These are phyloP conservation scores for Orbilia brochopaga DNA, from an alignment of 2,329 filamentous ascomycete genomes.

Conservation along the genomic window DNA sequence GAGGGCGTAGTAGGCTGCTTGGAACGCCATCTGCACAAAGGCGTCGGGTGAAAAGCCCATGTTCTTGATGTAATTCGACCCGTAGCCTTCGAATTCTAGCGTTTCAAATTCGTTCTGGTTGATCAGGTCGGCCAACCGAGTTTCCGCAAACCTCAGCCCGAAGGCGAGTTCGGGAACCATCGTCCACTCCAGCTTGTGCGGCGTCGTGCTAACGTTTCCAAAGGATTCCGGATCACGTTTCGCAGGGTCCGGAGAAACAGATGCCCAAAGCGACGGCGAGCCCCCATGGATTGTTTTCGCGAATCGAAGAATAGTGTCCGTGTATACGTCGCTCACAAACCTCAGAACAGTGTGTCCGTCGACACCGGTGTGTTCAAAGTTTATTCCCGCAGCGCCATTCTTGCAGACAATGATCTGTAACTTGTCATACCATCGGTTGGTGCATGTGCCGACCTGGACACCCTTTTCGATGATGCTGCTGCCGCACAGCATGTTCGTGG, in stretches of 20 bases:
- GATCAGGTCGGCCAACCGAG: conserved; percentile 88
- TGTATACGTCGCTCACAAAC: conserved; percentile 95
- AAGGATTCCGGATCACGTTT: conserved; percentile 91
- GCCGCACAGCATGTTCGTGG: conserved; percentile 97
- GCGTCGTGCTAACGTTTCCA: conserved; percentile 89
- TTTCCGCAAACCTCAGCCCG: conserved; percentile 93
- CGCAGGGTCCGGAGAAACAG: conserved; percentile 85
- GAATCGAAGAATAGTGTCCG: conserved; percentile 94
- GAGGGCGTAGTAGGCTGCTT: conserved; percentile 95
- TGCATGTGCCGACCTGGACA: conserved; percentile 95
- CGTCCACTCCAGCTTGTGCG: conserved; percentile 96
- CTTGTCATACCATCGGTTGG: conserved; percentile 99
- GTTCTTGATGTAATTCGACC: conserved; percentile 96
- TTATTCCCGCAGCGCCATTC: conserved; percentile 97
- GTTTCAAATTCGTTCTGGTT: conserved; percentile 96
- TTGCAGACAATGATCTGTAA: conserved; percentile 98
- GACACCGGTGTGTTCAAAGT: conserved; percentile 97
- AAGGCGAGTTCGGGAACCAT: conserved; percentile 91
- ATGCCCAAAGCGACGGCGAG: conserved; percentile 89
- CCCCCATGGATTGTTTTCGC: conserved; percentile 93
- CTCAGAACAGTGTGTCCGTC: conserved; percentile 96
- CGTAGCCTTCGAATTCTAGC: conserved; percentile 84
- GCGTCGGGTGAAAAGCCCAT: conserved; percentile 97
- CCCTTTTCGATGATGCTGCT: conserved; percentile 89
- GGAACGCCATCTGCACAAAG: conserved; percentile 98